These are phyloP conservation scores for Arthrobotrys musiformis DNA, from an alignment of 2,329 filamentous ascomycete species.

Conservation along the genomic window DNA sequence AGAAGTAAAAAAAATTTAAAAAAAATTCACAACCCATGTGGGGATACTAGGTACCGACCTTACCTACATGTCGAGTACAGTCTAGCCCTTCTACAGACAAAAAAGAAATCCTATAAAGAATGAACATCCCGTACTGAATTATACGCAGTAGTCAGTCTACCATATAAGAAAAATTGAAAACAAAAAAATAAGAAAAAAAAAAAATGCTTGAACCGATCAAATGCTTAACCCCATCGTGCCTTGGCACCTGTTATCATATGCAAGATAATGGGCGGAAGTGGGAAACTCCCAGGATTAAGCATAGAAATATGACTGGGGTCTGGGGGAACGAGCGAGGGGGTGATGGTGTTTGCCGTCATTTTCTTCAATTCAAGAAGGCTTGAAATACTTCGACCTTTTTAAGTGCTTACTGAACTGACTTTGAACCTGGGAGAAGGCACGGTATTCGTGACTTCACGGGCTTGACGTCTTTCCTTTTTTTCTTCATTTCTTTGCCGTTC, in stretches of 20 bases:
- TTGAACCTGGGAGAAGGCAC: no score
- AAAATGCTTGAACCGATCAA: slow-evolving; percentile 12
- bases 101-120: not conserved
- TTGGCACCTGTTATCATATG: slow-evolving; percentile 54
- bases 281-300: slow-evolving; percentile 38
- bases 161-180: no score
- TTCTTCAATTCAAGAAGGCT: not conserved
- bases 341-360: slow-evolving; percentile 54
- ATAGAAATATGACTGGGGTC: slow-evolving; percentile 4
- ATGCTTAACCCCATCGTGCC: slow-evolving; percentile 34
- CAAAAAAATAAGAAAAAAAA: no score
- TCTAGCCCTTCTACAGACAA: not conserved
- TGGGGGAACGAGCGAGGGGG: not conserved
- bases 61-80: not conserved
- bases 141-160: slow-evolving; percentile 23
- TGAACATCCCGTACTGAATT: slow-evolving; percentile 7
- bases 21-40: no score
- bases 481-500: not conserved
- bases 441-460: not conserved
- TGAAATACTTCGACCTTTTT: slow-evolving; percentile 42
- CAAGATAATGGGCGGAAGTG: slow-evolving; percentile 53
- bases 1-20: not conserved
- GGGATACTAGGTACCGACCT: no score
- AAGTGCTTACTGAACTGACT: no score
- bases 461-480: not conserved